These are phyloP conservation scores for Lactifluus rugatus DNA, from an alignment of 768 basidiomycete genomes.

Conservation along the genomic window DNA sequence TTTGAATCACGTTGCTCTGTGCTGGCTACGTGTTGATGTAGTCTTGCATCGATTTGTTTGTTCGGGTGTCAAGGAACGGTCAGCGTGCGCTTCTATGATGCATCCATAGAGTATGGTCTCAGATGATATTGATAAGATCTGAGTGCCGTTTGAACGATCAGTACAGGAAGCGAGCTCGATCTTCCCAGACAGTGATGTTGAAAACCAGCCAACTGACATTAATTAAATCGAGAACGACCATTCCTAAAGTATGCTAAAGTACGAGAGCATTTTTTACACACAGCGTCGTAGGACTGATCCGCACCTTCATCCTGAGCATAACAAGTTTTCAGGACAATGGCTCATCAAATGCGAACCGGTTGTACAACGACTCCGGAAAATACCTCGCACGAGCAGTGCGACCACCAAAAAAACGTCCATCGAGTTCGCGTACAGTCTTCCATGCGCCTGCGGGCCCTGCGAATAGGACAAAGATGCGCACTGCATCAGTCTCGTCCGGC, in stretches of 20 bases:
- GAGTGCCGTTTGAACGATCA: not conserved
- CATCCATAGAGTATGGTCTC: no score
- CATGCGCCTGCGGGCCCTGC: slow-evolving; percentile 89
- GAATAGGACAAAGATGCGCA: slow-evolving; percentile 87
- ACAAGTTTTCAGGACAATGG: slow-evolving; percentile 24
- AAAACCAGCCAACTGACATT: not conserved
- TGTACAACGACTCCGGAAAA: slow-evolving; percentile 55
- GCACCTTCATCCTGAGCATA: not conserved
- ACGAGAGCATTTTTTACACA: not conserved
- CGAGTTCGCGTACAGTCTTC: slow-evolving; percentile 90
- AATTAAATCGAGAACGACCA: not conserved
- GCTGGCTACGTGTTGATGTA: no score
- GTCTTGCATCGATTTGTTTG: no score
- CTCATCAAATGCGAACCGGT: slow-evolving; percentile 40
- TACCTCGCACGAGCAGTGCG: slow-evolving; percentile 74
- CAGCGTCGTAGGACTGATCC: not conserved
- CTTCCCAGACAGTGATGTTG: not conserved
- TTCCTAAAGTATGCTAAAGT: not conserved
- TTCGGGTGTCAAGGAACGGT: no score
- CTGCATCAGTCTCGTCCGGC: slow-evolving; percentile 60
- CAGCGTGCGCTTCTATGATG: no score
- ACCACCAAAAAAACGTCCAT: slow-evolving; percentile 90
- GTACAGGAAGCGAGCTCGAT: not conserved
- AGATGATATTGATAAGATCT: no score
- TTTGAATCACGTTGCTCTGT: no score